Percentiles rank a stretch among this genome's conserved stretches.
These are phyloP conservation scores for Draba incana DNA, from an alignment of 345 rosid genomes.

Conservation along the genomic window DNA sequence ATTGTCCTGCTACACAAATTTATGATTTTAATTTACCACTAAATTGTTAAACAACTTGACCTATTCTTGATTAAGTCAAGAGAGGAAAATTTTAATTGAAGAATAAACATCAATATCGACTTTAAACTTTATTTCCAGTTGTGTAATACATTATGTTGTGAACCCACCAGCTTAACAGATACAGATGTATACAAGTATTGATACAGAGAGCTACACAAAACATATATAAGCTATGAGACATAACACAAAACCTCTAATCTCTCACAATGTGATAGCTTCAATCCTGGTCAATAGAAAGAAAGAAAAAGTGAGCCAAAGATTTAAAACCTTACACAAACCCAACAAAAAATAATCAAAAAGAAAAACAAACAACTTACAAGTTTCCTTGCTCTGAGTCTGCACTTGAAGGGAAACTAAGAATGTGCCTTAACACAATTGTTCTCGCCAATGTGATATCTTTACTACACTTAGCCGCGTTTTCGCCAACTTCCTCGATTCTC, in stretches of 20 bases:
- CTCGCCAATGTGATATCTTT: slow-evolving; percentile 67
- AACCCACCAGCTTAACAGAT: slow-evolving; percentile 6
- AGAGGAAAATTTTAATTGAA: not conserved
- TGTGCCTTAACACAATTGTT: slow-evolving; percentile 64
- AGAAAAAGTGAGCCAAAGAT: slow-evolving; percentile 26
- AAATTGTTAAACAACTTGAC: too few species aligned
- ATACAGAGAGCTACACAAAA: slow-evolving; percentile 10
- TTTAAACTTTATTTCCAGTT: slow-evolving; percentile 15
- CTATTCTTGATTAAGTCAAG: too few species aligned
- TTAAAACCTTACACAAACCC: not conserved
- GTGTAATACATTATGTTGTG: slow-evolving; percentile 28
- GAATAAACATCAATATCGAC: not conserved
- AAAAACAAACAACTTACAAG: slow-evolving; percentile 23
- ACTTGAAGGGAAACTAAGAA: slow-evolving; percentile 49
- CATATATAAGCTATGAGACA: slow-evolving; percentile 28
- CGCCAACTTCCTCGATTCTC: slow-evolving; percentile 62
- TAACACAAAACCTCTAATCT: slow-evolving; percentile 17
- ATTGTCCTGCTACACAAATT: too few species aligned
- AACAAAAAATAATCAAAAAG: not conserved
- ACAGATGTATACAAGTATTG: slow-evolving; percentile 19
- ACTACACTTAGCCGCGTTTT: slow-evolving; percentile 69
- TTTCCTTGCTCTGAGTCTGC: slow-evolving; percentile 43
- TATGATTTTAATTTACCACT: too few species aligned
- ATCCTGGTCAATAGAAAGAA: slow-evolving; percentile 32
- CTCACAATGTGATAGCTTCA: slow-evolving; percentile 41